phyloP scores from a whole-genome alignment of 441 rosid species.

The Populus hybrid region DNA sequence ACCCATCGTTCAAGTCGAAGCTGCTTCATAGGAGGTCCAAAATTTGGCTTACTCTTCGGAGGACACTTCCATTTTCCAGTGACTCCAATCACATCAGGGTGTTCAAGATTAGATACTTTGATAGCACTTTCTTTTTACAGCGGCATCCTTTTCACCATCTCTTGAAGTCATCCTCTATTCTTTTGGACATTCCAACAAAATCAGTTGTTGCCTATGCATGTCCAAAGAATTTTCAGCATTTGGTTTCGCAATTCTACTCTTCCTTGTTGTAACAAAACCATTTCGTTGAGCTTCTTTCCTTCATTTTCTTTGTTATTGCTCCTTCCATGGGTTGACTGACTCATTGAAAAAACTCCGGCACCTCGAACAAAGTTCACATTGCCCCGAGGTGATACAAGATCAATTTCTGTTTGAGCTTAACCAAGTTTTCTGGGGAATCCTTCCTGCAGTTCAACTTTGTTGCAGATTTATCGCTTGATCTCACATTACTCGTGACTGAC shows the following conservation, averaged over 20 bases:
- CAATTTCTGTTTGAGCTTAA: conserved; percentile 15
- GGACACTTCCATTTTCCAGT: conserved; percentile 85
- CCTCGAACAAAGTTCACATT: neutral
- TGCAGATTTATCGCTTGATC: conserved; percentile 16
- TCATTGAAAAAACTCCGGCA: conserved; percentile 5
- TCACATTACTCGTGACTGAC: neutral
- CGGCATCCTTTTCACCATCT: conserved; percentile 18
- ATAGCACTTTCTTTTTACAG: conserved; percentile 41
- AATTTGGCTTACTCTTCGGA: conserved; percentile 54
- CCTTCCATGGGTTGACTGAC: conserved; percentile 13
- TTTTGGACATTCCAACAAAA: conserved; percentile 26
- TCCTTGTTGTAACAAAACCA: conserved; percentile 56
- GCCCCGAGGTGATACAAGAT: conserved; percentile 2
- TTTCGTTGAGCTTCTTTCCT: conserved; percentile 12
- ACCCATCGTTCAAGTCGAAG: conserved; percentile 83
- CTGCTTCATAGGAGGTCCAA: conserved; percentile 79
- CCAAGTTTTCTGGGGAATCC: conserved; percentile 10
- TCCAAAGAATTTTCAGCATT: conserved; percentile 24
- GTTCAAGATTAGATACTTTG: conserved; percentile 46
- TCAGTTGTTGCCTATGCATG: conserved; percentile 17
- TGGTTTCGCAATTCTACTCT: conserved; percentile 24
- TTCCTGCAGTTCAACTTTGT: neutral
- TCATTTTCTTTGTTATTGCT: conserved; percentile 31
- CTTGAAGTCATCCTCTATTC: conserved; percentile 17
- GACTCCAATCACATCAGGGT: conserved; percentile 28